Evolutionary conservation across 148 eudicot genomes (phyloP).

Genomic region (Cornus florida): DNA sequence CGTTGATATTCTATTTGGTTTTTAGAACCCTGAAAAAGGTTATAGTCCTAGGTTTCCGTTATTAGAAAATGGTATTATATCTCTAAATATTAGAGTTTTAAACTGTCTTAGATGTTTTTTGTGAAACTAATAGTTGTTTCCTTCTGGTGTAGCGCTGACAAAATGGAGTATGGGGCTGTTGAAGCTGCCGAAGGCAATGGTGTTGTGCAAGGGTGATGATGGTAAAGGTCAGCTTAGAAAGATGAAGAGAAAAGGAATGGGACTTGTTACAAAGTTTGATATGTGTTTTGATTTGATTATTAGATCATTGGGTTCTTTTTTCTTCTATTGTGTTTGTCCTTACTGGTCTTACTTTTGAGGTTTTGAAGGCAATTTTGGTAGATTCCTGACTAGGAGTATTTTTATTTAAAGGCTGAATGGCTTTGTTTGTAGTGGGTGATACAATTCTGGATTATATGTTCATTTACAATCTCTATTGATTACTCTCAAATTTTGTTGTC

Average conservation of each 20-base stretch:
- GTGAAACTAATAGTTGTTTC: constrained; percentile 6
- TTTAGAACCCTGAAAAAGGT: neutral
- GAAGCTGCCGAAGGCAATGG: constrained; percentile 38
- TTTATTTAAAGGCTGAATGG: neutral
- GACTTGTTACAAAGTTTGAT: neutral
- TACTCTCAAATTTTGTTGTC: neutral
- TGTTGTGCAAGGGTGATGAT: constrained; percentile 31
- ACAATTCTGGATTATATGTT: neutral
- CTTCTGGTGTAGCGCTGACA: constrained; percentile 39
- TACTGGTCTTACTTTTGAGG: neutral
- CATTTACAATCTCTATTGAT: neutral
- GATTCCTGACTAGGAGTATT: constrained; percentile 6
- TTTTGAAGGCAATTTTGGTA: constrained; percentile 21
- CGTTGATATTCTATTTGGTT: neutral
- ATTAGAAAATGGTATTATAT: neutral
- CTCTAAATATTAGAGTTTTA: neutral
- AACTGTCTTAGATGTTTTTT: constrained; percentile 1
- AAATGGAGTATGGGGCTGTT: constrained; percentile 37
- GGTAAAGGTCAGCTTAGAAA: neutral
- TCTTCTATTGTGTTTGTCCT: neutral
- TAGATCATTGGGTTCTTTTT: neutral
- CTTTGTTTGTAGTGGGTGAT: constrained; percentile 10
- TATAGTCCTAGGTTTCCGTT: neutral
- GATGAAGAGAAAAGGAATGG: neutral
- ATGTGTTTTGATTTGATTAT: constrained; percentile 3